Conservation (phyloP, 148 eudicot species). For the Nepenthes gracilis region DNA sequence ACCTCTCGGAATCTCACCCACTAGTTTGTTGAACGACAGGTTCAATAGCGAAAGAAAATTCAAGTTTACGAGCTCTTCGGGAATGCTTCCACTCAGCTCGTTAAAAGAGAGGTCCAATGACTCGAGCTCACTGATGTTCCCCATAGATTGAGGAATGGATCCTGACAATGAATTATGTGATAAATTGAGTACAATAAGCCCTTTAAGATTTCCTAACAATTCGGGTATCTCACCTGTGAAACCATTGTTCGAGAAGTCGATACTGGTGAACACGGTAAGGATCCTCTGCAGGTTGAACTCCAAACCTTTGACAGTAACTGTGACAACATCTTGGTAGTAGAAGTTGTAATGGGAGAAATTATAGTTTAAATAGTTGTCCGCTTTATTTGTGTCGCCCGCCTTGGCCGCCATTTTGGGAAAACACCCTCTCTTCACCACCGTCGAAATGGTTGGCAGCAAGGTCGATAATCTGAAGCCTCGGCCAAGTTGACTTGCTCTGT, state of each 20-base stretch:
- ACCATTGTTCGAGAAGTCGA: conserved; percentile 36
- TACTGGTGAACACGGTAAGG: conserved; percentile 5
- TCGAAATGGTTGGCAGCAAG: conserved; percentile 32
- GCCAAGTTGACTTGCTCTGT: conserved; percentile 4
- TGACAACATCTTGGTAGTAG: conserved; percentile 1
- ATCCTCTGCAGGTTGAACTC: background rate
- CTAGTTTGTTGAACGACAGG: conserved; percentile 22
- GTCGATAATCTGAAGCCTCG: conserved; percentile 39
- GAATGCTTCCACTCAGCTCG: conserved; percentile 21
- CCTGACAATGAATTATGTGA: conserved; percentile 25
- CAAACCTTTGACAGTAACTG: background rate
- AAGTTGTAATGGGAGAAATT: too few species aligned
- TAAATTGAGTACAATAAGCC: conserved; percentile 21
- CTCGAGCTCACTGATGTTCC: conserved; percentile 14
- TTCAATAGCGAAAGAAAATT: conserved; percentile 14
- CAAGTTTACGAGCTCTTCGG: conserved; percentile 9
- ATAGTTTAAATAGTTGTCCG: too few species aligned
- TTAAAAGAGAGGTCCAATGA: conserved; percentile 27
- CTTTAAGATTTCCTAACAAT: conserved; percentile 10
- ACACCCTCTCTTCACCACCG: conserved; percentile 7
- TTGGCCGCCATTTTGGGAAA: conserved; percentile 12
- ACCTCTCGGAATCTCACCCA: conserved; percentile 20
- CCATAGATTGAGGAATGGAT: conserved; percentile 14
- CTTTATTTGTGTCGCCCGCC: conserved; percentile 4
- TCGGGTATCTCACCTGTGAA: conserved; percentile 26